These are phyloP conservation scores for Dispira parvispora DNA, from an alignment of 192 early-diverging fungal species.

Conservation along the genomic window DNA sequence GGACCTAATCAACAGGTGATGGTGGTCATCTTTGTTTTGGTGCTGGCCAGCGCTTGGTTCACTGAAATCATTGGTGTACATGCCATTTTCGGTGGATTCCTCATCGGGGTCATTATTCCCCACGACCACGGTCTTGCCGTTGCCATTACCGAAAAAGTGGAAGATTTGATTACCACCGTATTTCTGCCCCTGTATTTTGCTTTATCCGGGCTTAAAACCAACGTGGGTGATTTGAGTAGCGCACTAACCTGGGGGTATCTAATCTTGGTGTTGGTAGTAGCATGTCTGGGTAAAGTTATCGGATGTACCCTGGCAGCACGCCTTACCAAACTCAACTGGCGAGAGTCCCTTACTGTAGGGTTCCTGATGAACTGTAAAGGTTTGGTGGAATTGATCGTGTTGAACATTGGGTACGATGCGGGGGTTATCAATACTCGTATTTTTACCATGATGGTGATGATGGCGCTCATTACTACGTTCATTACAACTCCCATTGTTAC, in stretches of 20 bases:
- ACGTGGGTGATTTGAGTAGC: slow-evolving; percentile 54
- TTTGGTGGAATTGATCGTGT: slow-evolving; percentile 86
- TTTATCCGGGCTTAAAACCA: slow-evolving; percentile 79
- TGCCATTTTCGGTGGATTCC: slow-evolving; percentile 85
- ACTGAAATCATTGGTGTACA: slow-evolving; percentile 81
- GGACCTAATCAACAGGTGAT: slow-evolving; percentile 41
- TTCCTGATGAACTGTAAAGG: slow-evolving; percentile 94
- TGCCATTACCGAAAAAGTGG: slow-evolving; percentile 79
- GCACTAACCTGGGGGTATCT: slow-evolving; percentile 59
- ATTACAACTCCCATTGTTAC: slow-evolving; percentile 66
- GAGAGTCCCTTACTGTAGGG: slow-evolving; percentile 74
- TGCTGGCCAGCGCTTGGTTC: slow-evolving; percentile 58
- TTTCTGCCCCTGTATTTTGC: slow-evolving; percentile 91
- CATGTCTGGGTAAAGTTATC: slow-evolving; percentile 74
- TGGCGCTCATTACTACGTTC: slow-evolving; percentile 76
- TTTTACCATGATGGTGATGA: slow-evolving; percentile 60
- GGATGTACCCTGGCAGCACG: slow-evolving; percentile 57
- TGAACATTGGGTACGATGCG: slow-evolving; percentile 81
- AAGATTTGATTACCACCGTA: slow-evolving; percentile 72
- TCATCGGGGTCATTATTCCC: slow-evolving; percentile 73
- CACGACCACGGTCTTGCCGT: slow-evolving; percentile 78
- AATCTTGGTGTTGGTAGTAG: slow-evolving; percentile 54
- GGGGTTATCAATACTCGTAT: slow-evolving; percentile 58
- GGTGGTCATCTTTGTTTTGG: slow-evolving; percentile 53
- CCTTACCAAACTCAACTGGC: slow-evolving; percentile 49